Base-by-base conservation (phyloP, 1,139 yeast genomes). In the Kodamaea ohmeri region DNA sequence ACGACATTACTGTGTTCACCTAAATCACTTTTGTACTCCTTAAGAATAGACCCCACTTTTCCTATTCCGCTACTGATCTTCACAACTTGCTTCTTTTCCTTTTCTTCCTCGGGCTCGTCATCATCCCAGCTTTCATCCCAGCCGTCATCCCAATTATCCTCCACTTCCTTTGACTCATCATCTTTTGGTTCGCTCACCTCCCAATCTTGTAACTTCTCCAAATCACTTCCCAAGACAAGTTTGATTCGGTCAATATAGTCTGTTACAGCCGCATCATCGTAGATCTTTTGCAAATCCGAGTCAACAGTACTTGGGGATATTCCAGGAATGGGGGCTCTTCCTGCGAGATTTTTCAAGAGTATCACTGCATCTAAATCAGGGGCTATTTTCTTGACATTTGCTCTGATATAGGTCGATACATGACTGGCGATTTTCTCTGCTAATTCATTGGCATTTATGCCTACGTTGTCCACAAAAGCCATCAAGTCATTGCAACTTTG, bases 191-290 rank as follows among this genome's bases (percentile, higher is more conserved):
- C 40, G 8, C 32, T 34, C 15, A 25, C 6, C 3, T 18, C 18
- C 45, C 45, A 39, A 17, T 35, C 39, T 4, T 21, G 31, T 2
- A 32, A n/a, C 22, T 36, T 20, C 16, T 18, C 19, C 17, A 45
- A 37, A 7, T 19, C 26, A 9, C 24, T 35, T 14, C 36, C 41
- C 34, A 53, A 57, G 11, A 47, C 45, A 4, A 36, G 36, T 40
- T 65, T 41, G 14, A 48, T 38, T 12, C 32, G 27, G 8, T 43
- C 44, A 15, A 49, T 40, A 36, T 35, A 46, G 12, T 36, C 37
- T 25, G 63, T 64, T 13, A 56, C 41, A 7, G 60, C 37, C 67
- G 71, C 64, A 36, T 65, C 60, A 27, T 49, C 40, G 41, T 64
- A 57, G 28, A 67, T 50, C 11, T 46, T 47, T 30, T 60, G 51